Percentiles rank a stretch among this genome's conserved stretches.
Evolutionary conservation across 139 green algal genomes (phyloP).

Genomic region (Coelastrella sp.): DNA sequence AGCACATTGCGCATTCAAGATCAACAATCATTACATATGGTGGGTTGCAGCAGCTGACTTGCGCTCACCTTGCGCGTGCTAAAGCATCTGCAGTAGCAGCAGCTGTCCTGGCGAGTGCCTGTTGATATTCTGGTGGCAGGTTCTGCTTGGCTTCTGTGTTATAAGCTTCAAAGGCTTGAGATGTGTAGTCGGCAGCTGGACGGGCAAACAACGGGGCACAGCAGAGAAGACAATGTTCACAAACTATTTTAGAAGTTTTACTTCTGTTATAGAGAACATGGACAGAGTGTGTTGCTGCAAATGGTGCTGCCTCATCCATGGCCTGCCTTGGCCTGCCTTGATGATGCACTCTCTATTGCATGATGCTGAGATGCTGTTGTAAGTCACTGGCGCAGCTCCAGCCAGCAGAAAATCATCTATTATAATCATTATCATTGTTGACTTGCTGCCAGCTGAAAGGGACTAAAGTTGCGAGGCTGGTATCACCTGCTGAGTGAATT

Average conservation of each 20-base stretch:
- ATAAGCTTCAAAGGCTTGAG: background rate
- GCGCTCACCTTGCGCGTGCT: background rate
- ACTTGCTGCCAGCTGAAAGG: no score
- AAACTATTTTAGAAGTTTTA: background rate
- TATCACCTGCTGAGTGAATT: no score
- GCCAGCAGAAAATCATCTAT: no score
- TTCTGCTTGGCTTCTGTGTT: background rate
- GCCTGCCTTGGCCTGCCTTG: no score
- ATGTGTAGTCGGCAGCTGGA: background rate
- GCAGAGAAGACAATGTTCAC: background rate
- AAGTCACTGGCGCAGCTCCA: no score
- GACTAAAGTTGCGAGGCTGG: no score
- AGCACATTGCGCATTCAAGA: no score
- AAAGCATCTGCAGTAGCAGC: slow-evolving; percentile 18
- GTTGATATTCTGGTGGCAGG: slow-evolving; percentile 19
- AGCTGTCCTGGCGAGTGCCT: background rate
- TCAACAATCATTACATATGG: background rate
- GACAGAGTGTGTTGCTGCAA: no score
- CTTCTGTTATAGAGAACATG: no score
- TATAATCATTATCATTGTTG: no score
- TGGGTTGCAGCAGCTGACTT: background rate
- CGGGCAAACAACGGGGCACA: background rate
- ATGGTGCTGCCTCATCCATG: no score
- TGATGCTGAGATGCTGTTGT: background rate
- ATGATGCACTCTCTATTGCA: background rate